Base-by-base conservation (phyloP, 1,139 yeast genomes). In the Pichia sp. region DNA sequence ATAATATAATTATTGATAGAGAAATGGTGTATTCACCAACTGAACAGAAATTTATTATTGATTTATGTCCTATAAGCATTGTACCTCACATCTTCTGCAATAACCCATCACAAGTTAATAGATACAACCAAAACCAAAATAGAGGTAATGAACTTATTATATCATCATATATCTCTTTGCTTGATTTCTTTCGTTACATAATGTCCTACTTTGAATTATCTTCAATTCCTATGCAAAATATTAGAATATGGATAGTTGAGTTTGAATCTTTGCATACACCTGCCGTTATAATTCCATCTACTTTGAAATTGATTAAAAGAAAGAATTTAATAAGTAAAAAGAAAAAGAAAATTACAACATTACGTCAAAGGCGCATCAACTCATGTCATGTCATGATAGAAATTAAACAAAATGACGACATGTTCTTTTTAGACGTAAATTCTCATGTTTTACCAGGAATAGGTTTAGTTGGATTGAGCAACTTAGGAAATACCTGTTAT, bases 401-500 rank as follows among this genome's bases (percentile, higher is more conserved):
- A 31, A 22, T 52, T 2, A 53, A 48, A 26, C 58, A 54, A 39
- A 37, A 36, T 13, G 55, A 57, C 38, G 53, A 50, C 1, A 32
- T 53, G 1, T 59, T 43, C 33, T 34, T 51, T 14, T 43, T 54
- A 43, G 60, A 57, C 37, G 39, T 50, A 5, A 44, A 48, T 5
- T 45, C 54, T 3, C 37, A 40, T 6, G 34, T 55, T 4, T 24
- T 49, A 13, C 60, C 62, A 8, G 62, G 71, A 1, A 57, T 57
- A 39, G 87, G 86, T 4, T 66, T 66, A 1, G 63, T 69, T 8
- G 98, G 98, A 0, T 65, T 91, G 38, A 70, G 72, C 34, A 91
- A 91, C 57, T 66, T 91, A 50, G 98, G 98, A 6, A 91, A 91
- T 57, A 84, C 96, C 0, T 91, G 98, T 60, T 91, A 88, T 60